Conservation (phyloP, 75 land plant genomes). For the Isoetes taiwanensis region DNA sequence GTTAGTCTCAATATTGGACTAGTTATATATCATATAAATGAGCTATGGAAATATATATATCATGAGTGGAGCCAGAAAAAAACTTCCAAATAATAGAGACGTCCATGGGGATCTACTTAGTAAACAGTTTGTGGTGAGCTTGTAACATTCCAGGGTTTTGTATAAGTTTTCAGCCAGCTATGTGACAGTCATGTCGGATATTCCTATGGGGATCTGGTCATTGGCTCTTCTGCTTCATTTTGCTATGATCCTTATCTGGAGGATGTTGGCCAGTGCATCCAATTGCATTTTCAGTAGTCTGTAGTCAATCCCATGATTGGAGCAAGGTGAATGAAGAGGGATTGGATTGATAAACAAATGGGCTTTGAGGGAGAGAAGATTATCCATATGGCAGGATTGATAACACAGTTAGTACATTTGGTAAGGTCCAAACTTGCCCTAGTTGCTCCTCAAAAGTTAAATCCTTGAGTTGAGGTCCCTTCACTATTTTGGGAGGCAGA, state of each 20-base stretch:
- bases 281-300: conserved; percentile 10
- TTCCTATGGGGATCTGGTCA: conserved; percentile 76
- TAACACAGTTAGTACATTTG: conserved; percentile 86
- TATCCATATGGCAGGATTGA: conserved; percentile 87
- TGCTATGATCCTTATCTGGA: conserved; percentile 64
- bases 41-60: too few species aligned
- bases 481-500: too few species aligned
- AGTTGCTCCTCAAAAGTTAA: too few species aligned
- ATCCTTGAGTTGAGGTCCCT: too few species aligned
- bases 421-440: conserved; percentile 29
- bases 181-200: conserved; percentile 54
- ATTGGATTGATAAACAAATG: conserved; percentile 68
- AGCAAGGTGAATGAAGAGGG: conserved; percentile 23
- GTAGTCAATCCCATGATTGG: neutral
- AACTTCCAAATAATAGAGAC: neutral
- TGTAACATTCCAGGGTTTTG: conserved; percentile 16
- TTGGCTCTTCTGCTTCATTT: conserved; percentile 88
- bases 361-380: conserved; percentile 99
- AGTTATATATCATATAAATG: too few species aligned
- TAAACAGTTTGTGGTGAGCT: conserved; percentile 1
- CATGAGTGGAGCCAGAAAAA: too few species aligned
- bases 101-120: neutral
- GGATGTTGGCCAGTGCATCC: conserved; percentile 42
- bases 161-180: conserved; percentile 49
- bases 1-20: too few species aligned